Conservation (phyloP, 108 stramenopile species). For the Stephanodiscus triporus region DNA sequence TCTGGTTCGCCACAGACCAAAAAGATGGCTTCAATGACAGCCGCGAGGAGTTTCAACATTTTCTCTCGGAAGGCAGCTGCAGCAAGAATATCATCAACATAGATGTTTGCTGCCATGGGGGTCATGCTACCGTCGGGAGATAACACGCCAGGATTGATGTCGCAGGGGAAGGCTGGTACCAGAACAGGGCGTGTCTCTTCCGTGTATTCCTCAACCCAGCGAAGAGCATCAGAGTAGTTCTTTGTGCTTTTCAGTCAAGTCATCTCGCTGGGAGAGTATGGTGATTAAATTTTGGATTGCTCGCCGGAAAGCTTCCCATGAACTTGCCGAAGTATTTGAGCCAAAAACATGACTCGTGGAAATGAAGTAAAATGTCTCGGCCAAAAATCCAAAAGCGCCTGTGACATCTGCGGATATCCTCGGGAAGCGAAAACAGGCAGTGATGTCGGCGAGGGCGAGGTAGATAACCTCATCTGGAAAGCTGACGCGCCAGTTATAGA, state of each 20-base stretch:
- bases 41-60: too few relatives aligned
- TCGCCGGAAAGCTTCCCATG: slow-evolving; percentile 1
- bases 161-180: not conserved
- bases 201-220: not conserved
- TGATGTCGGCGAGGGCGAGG: slow-evolving; percentile 1
- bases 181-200: not conserved
- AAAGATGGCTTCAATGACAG: slow-evolving; percentile 5
- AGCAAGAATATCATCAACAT: not conserved
- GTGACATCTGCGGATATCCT: not conserved
- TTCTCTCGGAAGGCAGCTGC: too few relatives aligned
- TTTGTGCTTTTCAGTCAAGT: not conserved
- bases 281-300: not conserved
- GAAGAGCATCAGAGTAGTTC: not conserved
- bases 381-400: not conserved
- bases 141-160: not conserved
- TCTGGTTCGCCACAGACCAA: too few relatives aligned
- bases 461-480: not conserved
- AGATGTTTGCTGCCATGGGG: not conserved
- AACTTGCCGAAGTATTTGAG: not conserved
- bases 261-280: not conserved
- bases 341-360: not conserved
- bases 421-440: slow-evolving; percentile 3
- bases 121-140: not conserved
- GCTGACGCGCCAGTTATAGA: slow-evolving; percentile 1
- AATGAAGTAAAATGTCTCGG: not conserved